phyloP scores from a whole-genome alignment of 148 eudicot species.

The Diospyros kaki region DNA sequence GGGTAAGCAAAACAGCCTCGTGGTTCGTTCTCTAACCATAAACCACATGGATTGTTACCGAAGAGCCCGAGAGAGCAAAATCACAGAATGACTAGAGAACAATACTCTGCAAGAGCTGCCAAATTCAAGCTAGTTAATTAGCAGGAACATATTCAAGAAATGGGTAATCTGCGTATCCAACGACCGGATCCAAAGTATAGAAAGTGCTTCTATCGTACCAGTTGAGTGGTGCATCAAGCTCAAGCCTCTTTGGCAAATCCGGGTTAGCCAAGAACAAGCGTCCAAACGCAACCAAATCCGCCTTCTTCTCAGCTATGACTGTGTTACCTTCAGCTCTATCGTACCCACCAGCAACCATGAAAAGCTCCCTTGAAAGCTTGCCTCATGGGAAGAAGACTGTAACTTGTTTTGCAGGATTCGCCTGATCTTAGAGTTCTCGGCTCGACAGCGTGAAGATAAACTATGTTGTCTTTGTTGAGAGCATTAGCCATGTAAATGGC shows the following conservation, averaged over 20 bases:
- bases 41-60: too few species aligned
- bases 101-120: neutral
- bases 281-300: conserved; percentile 34
- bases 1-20: too few species aligned
- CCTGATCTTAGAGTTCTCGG: conserved; percentile 15
- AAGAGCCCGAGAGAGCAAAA: neutral
- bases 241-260: conserved; percentile 27
- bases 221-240: conserved; percentile 26
- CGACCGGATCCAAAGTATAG: conserved; percentile 19
- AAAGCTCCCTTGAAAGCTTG: conserved; percentile 30
- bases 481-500: conserved; percentile 26
- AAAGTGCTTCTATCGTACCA: conserved; percentile 23
- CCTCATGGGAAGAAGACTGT: conserved; percentile 22
- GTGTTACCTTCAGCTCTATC: conserved; percentile 16
- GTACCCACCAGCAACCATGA: conserved; percentile 31
- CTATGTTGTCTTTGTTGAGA: conserved; percentile 12
- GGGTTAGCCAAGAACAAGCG: conserved; percentile 36
- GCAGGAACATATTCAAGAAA: conserved; percentile 18
- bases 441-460: conserved; percentile 26
- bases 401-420: neutral
- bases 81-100: neutral
- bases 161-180: conserved; percentile 36
- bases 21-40: too few species aligned
- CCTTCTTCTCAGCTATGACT: conserved; percentile 17
- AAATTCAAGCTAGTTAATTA: neutral